These are phyloP conservation scores for Colletotrichum chrysophilum DNA, from an alignment of 2,329 filamentous ascomycete species.

Conservation along the genomic window DNA sequence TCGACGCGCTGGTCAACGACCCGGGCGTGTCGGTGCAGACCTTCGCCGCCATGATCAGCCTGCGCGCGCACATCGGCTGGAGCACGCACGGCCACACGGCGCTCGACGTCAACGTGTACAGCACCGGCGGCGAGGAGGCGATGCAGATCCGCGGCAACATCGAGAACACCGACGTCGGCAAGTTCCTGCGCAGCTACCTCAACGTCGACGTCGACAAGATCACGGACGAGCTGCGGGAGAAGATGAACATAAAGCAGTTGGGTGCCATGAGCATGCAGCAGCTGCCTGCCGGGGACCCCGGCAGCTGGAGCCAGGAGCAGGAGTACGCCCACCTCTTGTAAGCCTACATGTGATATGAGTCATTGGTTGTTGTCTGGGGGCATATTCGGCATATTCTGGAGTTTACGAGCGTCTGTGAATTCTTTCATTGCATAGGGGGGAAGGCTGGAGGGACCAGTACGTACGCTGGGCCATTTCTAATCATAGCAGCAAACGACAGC, in stretches of 20 bases:
- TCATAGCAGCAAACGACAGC: constrained; percentile 1
- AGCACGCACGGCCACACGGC: constrained; percentile 91
- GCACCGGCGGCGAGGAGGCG: constrained; percentile 70
- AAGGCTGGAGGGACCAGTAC: not conserved
- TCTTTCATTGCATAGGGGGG: not conserved
- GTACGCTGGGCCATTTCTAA: not conserved
- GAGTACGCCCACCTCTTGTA: constrained; percentile 5
- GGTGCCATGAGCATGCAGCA: constrained; percentile 3
- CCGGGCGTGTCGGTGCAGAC: constrained; percentile 59
- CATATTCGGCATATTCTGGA: constrained; percentile 1
- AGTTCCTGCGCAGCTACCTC: constrained; percentile 81
- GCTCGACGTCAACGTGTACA: constrained; percentile 97
- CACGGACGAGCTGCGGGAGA: constrained; percentile 74
- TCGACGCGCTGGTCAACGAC: constrained; percentile 66
- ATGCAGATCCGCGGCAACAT: constrained; percentile 79
- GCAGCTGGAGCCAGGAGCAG: constrained; percentile 1
- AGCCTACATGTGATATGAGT: not conserved
- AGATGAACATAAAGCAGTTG: constrained; percentile 37
- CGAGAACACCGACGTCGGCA: constrained; percentile 92
- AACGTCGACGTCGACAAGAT: constrained; percentile 79
- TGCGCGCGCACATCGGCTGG: constrained; percentile 91
- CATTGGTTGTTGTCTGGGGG: not conserved
- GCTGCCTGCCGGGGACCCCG: not conserved
- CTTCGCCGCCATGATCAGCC: constrained; percentile 86
- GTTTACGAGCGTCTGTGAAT: not conserved